Conservation (phyloP, 139 green algal species). For the Picochlorum sp. region DNA sequence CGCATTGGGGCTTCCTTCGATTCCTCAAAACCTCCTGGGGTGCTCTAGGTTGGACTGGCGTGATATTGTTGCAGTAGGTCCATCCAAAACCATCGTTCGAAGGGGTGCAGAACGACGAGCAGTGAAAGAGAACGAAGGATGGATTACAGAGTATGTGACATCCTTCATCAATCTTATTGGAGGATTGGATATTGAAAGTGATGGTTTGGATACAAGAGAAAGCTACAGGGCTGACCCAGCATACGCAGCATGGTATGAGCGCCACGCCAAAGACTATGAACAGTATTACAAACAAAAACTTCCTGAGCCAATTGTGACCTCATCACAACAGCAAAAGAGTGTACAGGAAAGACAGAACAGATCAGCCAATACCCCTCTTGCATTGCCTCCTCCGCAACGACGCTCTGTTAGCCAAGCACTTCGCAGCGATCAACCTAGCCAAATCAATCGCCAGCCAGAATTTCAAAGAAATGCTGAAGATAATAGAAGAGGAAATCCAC, state of each 20-base stretch:
- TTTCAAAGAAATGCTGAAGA: background rate
- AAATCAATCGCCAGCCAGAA: background rate
- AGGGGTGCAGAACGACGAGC: constrained; percentile 15
- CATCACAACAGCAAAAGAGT: background rate
- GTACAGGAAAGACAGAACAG: background rate
- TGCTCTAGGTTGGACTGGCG: constrained; percentile 32
- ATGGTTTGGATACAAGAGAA: background rate
- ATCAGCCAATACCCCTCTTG: background rate
- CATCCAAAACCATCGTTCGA: constrained; percentile 9
- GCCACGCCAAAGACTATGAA: constrained; percentile 12
- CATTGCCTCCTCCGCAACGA: constrained; percentile 23
- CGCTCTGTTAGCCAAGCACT: constrained; percentile 12
- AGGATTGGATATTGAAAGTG: constrained; percentile 1
- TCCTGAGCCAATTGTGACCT: background rate
- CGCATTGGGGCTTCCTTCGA: constrained; percentile 52
- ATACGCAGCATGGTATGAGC: constrained; percentile 24
- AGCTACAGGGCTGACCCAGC: constrained; percentile 7
- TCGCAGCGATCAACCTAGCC: background rate
- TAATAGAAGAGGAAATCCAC: no score
- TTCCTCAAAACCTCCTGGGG: constrained; percentile 58
- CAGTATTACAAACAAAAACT: constrained; percentile 3
- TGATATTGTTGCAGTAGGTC: constrained; percentile 20
- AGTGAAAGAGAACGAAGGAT: constrained; percentile 26
- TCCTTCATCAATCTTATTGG: constrained; percentile 9
- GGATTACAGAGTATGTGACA: constrained; percentile 8